Evolutionary conservation across 2,329 filamentous ascomycete genomes (phyloP).

Genomic region (Ceratocystis huliohia): DNA sequence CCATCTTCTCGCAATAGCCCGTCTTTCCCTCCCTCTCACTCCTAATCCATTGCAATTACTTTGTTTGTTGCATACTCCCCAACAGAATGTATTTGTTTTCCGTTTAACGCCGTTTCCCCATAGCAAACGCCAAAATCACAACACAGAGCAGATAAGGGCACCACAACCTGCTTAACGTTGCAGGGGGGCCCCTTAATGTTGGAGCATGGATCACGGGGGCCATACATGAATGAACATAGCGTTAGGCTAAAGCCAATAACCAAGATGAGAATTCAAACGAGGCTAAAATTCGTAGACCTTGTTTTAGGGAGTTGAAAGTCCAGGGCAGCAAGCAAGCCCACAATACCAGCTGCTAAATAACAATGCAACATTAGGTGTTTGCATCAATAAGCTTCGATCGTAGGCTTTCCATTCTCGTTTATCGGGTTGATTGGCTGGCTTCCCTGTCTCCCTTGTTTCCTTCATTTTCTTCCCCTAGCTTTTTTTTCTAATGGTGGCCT

Average conservation of each 20-base stretch:
- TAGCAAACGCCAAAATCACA: background rate
- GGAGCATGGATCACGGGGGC: background rate
- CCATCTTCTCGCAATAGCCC: no score
- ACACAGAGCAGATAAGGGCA: background rate
- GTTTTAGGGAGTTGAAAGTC: background rate
- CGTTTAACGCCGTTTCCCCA: no score
- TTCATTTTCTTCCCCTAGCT: background rate
- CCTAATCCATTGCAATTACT: no score
- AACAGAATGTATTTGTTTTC: no score
- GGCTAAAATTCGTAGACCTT: background rate
- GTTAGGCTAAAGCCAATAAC: background rate
- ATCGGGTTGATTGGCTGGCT: background rate
- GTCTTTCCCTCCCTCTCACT: no score
- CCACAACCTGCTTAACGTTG: background rate
- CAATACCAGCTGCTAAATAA: no score
- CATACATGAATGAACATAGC: no score
- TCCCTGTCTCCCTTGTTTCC: background rate
- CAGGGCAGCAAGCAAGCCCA: background rate
- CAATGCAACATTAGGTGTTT: background rate
- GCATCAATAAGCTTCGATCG: background rate
- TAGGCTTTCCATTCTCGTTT: background rate
- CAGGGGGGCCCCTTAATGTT: background rate
- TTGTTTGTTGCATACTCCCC: no score
- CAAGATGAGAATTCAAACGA: background rate
- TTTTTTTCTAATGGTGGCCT: background rate